These are phyloP conservation scores for Tylopilus sp. DNA, from an alignment of 1,284 basidiomycete species.

Conservation along the genomic window DNA sequence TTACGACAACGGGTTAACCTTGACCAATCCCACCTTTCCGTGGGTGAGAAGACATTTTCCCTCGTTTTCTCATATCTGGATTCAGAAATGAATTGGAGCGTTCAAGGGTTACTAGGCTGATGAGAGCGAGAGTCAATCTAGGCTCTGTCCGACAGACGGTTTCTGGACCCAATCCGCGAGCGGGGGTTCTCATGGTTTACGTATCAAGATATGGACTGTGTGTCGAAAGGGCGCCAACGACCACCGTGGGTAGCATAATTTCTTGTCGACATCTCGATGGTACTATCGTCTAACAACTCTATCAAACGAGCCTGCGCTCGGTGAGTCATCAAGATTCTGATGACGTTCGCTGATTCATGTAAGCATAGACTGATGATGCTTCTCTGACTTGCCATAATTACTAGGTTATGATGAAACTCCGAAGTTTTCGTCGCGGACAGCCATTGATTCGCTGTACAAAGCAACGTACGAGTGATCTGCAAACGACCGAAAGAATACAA, in stretches of 20 bases:
- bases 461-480: slow-evolving; percentile 14
- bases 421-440: slow-evolving; percentile 14
- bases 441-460: slow-evolving; percentile 7
- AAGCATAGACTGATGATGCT: background rate
- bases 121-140: slow-evolving; percentile 7
- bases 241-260: slow-evolving; percentile 15
- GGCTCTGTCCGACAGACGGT: background rate
- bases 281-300: slow-evolving; percentile 3
- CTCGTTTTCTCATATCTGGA: slow-evolving; percentile 2
- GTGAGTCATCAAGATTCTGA: slow-evolving; percentile 19
- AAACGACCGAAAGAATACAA: slow-evolving; percentile 25
- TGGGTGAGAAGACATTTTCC: slow-evolving; percentile 15
- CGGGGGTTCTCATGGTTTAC: too few relatives aligned
- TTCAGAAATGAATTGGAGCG: slow-evolving; percentile 10
- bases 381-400: slow-evolving; percentile 17
- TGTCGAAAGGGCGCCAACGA: background rate
- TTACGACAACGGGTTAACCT: slow-evolving; percentile 16
- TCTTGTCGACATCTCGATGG: background rate
- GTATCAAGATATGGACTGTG: background rate
- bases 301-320: slow-evolving; percentile 13
- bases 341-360: slow-evolving; percentile 12
- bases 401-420: slow-evolving; percentile 20
- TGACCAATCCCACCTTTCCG: slow-evolving; percentile 6
- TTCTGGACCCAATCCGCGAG: too few relatives aligned
- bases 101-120: slow-evolving; percentile 1